These are phyloP conservation scores for Hymenoscyphus fraxineus DNA, from an alignment of 2,329 filamentous ascomycete genomes.

Conservation along the genomic window DNA sequence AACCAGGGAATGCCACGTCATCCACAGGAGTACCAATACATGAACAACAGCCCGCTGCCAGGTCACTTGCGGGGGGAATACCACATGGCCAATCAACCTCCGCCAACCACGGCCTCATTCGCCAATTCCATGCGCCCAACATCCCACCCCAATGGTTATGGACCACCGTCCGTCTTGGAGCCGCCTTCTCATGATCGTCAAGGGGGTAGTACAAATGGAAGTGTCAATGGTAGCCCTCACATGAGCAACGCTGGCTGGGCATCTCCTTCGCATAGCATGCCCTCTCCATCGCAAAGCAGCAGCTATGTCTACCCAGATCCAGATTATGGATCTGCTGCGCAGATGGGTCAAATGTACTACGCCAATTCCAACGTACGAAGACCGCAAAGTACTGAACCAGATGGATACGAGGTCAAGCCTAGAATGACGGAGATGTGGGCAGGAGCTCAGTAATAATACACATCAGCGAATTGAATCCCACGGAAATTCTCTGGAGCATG, in stretches of 20 bases:
- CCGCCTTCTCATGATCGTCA: slow-evolving; percentile 75
- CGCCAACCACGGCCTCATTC: slow-evolving; percentile 56
- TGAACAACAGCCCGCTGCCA: slow-evolving; percentile 75
- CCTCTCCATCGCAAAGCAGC: slow-evolving; percentile 60
- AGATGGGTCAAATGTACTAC: slow-evolving; percentile 67
- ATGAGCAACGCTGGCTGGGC: slow-evolving; percentile 74
- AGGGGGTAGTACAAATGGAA: slow-evolving; percentile 65
- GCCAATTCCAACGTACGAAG: slow-evolving; percentile 64
- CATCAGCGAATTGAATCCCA: neutral
- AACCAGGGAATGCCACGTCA: slow-evolving; percentile 52
- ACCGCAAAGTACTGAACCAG: slow-evolving; percentile 71
- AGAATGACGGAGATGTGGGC: slow-evolving; percentile 54
- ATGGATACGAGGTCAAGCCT: slow-evolving; percentile 61
- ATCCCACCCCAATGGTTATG: slow-evolving; percentile 79
- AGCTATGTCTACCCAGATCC: slow-evolving; percentile 80
- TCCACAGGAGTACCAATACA: slow-evolving; percentile 65
- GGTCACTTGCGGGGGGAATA: slow-evolving; percentile 72
- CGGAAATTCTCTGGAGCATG: neutral
- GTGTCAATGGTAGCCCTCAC: slow-evolving; percentile 78
- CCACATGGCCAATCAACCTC: slow-evolving; percentile 50
- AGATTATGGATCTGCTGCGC: slow-evolving; percentile 61
- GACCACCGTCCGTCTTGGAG: slow-evolving; percentile 74
- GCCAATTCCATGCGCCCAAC: slow-evolving; percentile 61
- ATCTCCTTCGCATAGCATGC: slow-evolving; percentile 67
- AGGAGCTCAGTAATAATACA: slow-evolving; percentile 40